Evolutionary conservation across 2,329 filamentous ascomycete genomes (phyloP).

Genomic region (Plectosphaerella cucumerina): DNA sequence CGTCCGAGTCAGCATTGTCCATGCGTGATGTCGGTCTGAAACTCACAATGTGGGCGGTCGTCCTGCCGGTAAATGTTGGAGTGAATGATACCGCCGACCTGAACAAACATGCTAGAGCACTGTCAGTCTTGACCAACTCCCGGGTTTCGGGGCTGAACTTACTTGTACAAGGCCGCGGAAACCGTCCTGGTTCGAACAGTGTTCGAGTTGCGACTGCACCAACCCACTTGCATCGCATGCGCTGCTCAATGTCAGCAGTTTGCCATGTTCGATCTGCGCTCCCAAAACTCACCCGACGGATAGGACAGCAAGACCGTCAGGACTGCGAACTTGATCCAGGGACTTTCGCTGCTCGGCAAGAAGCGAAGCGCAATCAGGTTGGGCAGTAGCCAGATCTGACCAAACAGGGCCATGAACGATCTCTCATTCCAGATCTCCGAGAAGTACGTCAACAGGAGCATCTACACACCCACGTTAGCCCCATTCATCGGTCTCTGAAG

Average conservation of each 20-base stretch:
- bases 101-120: slow-evolving; percentile 55
- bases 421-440: slow-evolving; percentile 38
- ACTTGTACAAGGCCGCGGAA: slow-evolving; percentile 56
- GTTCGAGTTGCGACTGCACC: slow-evolving; percentile 58
- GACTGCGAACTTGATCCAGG: slow-evolving; percentile 43
- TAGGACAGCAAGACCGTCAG: slow-evolving; percentile 35
- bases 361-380: slow-evolving; percentile 41
- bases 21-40: too few species aligned
- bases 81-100: slow-evolving; percentile 36
- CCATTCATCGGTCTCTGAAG: background rate
- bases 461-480: slow-evolving; percentile 14
- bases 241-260: slow-evolving; percentile 12
- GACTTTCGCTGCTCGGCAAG: slow-evolving; percentile 23
- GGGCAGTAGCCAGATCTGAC: slow-evolving; percentile 48
- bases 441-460: slow-evolving; percentile 40
- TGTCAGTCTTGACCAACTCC: background rate
- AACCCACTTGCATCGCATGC: slow-evolving; percentile 53
- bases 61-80: slow-evolving; percentile 33
- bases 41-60: slow-evolving; percentile 39
- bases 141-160: slow-evolving; percentile 19
- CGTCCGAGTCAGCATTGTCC: background rate
- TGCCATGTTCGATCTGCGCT: too few species aligned
- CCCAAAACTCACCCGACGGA: slow-evolving; percentile 24
- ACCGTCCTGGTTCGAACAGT: slow-evolving; percentile 59
- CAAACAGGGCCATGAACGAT: slow-evolving; percentile 34